Percentiles rank a stretch among this genome's conserved stretches.
Evolutionary conservation across 139 green algal genomes (phyloP).

Genomic region (Tetraselmis chui): DNA sequence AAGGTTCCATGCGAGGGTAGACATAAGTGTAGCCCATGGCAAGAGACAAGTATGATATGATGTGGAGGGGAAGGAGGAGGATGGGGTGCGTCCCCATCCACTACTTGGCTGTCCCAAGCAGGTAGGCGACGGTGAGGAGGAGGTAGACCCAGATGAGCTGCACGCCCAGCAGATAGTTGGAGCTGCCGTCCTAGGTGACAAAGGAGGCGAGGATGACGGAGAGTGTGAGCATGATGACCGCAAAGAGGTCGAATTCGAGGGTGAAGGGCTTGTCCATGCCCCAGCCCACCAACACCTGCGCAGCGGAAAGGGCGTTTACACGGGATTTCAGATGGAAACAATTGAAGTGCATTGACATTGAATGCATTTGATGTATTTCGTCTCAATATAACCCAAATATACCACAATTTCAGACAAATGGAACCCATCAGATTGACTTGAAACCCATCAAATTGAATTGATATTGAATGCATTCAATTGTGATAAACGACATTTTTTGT

Average conservation of each 20-base stretch:
- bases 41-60: too few species aligned
- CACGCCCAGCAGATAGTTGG: conserved; percentile 75
- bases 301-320: background rate
- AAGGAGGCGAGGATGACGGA: conserved; percentile 75
- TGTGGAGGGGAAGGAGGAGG: too few species aligned
- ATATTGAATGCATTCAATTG: background rate
- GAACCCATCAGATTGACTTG: background rate
- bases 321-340: background rate
- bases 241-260: conserved; percentile 64
- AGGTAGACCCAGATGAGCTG: conserved; percentile 54
- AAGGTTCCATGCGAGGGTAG: too few species aligned
- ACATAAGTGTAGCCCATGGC: too few species aligned
- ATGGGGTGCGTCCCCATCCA: too few species aligned
- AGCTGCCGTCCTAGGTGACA: conserved; percentile 55
- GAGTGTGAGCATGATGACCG: conserved; percentile 26
- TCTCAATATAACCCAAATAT: too few species aligned
- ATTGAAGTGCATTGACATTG: background rate
- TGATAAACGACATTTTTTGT: background rate
- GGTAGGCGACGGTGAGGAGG: conserved; percentile 38
- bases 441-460: background rate
- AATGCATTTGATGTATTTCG: too few species aligned
- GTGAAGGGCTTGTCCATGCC: conserved; percentile 54
- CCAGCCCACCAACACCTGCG: conserved; percentile 64
- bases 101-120: conserved; percentile 4
- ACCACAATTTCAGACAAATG: too few species aligned